Conservation (phyloP, 1,139 yeast species). For the Saccharomycopsis crataegensis region DNA sequence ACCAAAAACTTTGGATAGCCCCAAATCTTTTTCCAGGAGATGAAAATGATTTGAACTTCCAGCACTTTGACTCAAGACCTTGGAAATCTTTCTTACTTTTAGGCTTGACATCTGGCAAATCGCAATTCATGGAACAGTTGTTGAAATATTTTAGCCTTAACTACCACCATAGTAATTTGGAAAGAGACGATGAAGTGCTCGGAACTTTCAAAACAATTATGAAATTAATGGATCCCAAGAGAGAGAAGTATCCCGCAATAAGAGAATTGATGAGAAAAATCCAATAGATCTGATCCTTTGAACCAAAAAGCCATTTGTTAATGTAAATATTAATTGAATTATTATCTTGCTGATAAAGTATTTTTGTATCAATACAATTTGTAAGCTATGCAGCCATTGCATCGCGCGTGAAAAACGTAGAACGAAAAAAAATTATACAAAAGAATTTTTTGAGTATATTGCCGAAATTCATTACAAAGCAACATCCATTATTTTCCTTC, state of each 20-base stretch:
- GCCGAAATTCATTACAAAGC: neutral
- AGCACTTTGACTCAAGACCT: conserved; percentile 13
- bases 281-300: too few species aligned
- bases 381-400: too few species aligned
- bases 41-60: neutral
- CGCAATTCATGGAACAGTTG: conserved; percentile 2
- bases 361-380: too few species aligned
- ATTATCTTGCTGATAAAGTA: too few species aligned
- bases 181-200: neutral
- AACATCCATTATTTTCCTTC: too few species aligned
- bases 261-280: neutral
- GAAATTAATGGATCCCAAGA: neutral
- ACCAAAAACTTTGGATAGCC: neutral
- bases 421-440: neutral
- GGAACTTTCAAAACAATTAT: neutral
- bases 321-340: too few species aligned
- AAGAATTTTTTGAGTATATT: neutral
- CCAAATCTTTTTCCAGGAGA: neutral
- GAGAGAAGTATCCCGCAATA: neutral
- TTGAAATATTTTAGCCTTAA: conserved; percentile 3
- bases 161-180: neutral
- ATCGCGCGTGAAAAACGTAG: too few species aligned
- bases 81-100: conserved; percentile 13
- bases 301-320: too few species aligned
- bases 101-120: conserved; percentile 1